Evolutionary conservation across 2,329 filamentous ascomycete species (phyloP).

Genomic region (Phialophora chinensis): DNA sequence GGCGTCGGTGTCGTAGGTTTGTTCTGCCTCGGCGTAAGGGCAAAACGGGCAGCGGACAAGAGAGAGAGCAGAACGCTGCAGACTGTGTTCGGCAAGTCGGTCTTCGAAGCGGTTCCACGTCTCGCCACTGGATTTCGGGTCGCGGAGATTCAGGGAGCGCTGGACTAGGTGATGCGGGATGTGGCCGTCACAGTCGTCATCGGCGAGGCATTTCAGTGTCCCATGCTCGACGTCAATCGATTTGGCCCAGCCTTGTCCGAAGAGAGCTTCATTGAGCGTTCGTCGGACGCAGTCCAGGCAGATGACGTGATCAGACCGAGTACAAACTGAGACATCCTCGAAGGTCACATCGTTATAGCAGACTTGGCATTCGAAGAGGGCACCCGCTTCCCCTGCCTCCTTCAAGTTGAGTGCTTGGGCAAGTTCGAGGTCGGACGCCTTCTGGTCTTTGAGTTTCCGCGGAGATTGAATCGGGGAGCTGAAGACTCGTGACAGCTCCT

Average conservation of each 20-base stretch:
- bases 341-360: conserved; percentile 56
- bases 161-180: conserved; percentile 72
- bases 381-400: conserved; percentile 50
- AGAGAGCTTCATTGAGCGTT: conserved; percentile 83
- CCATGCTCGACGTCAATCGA: conserved; percentile 75
- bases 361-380: conserved; percentile 57
- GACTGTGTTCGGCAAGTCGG: conserved; percentile 75
- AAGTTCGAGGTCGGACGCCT: conserved; percentile 46
- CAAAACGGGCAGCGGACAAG: conserved; percentile 90
- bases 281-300: conserved; percentile 77
- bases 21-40: conserved; percentile 86
- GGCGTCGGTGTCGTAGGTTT: conserved; percentile 66
- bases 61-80: conserved; percentile 74
- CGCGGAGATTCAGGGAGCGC: conserved; percentile 68
- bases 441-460: conserved; percentile 46
- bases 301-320: conserved; percentile 51
- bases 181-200: conserved; percentile 74
- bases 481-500: conserved; percentile 49
- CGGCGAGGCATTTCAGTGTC: conserved; percentile 82
- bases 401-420: conserved; percentile 50
- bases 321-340: conserved; percentile 56
- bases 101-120: conserved; percentile 77
- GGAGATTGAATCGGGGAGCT: conserved; percentile 47
- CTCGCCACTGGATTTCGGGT: conserved; percentile 71
- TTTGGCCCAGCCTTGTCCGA: conserved; percentile 88